phyloP scores from a whole-genome alignment of 1,139 yeast species.

The Zygosaccharomyces pseudobailii region DNA sequence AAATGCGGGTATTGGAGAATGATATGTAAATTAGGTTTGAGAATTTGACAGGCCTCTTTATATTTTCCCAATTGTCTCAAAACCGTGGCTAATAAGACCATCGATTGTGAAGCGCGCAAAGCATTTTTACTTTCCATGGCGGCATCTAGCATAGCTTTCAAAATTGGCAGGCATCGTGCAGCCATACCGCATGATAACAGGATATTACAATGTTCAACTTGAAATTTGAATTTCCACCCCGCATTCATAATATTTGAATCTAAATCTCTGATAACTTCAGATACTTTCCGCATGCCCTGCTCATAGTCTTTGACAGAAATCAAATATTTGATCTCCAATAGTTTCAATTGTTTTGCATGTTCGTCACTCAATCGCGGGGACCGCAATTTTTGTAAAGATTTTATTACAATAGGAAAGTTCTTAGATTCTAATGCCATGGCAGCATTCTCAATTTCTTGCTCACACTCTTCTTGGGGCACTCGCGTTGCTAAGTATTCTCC shows the following conservation, averaged over 20 bases:
- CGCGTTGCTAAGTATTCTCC: neutral
- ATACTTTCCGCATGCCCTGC: constrained; percentile 18
- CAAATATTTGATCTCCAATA: constrained; percentile 13
- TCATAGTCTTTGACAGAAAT: constrained; percentile 16
- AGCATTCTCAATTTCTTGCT: constrained; percentile 5
- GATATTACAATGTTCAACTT: constrained; percentile 20
- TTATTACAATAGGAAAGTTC: constrained; percentile 3
- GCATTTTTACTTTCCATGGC: constrained; percentile 18
- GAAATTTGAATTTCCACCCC: constrained; percentile 23
- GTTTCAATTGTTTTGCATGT: constrained; percentile 7
- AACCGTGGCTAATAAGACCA: constrained; percentile 17
- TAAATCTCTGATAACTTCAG: constrained; percentile 14
- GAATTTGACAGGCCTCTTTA: constrained; percentile 9
- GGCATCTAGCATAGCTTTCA: constrained; percentile 17
- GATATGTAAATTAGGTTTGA: constrained; percentile 6
- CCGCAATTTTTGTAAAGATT: constrained; percentile 4
- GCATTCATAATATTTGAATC: constrained; percentile 13
- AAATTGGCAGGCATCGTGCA: constrained; percentile 18
- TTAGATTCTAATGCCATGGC: constrained; percentile 5
- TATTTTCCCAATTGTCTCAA: constrained; percentile 11
- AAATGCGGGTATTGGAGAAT: constrained; percentile 10
- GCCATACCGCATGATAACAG: constrained; percentile 18
- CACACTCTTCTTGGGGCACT: neutral
- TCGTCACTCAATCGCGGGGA: constrained; percentile 14
- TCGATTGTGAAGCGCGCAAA: constrained; percentile 16